Base-by-base conservation (phyloP, 768 basidiomycete species). In the Boletus tomentosulus region DNA sequence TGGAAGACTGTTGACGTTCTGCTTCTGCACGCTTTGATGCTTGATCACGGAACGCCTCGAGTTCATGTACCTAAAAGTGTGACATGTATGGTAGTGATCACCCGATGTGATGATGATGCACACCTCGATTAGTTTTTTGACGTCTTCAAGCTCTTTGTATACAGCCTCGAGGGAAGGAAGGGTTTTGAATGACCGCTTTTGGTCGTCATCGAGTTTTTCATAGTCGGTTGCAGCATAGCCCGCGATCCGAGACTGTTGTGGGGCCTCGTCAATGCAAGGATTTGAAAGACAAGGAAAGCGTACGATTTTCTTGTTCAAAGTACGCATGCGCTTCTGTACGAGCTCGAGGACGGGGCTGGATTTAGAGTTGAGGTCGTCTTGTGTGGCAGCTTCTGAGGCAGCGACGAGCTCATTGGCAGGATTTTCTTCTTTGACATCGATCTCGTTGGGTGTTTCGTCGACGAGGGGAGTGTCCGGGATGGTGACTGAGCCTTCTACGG, bases 151-250 rank as follows among this genome's bases (percentile, higher is more conserved):
- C 62, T 95, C 93, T 63, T 89, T 91, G 60, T 85, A 80, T 38
- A 85, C 76, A 10, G 85, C 88, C 63, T 95, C 92, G 22, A 95
- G 75, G 6, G 78, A 75, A 10, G 92, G 81, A 42, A 96, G 81
- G 16, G 81, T 84, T 58, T 82, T 87, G 49, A 94, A 62, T 2
- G 80, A 76, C 33, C 85, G 82, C 58, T 79, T 87, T 73, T 97
- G 93, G 70, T 96, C 94, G 39, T 92, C 89, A 58, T 96, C 91
- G 50, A 95, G 80, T 63, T 87, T 86, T 51, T 85, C 83, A 3
- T 78, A 68, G 27, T 84, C 83, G 19, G 80, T 85, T 3, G 82
- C 62, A 30, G 86, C 80, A 67, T 96, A 94, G 11, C 75, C 71
- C 45, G 84, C 75, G 76, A 91, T 82, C 57, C 92, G 83, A 56